Conservation (phyloP, 805 yeast species). For the Metschnikowia cerradonensis region DNA sequence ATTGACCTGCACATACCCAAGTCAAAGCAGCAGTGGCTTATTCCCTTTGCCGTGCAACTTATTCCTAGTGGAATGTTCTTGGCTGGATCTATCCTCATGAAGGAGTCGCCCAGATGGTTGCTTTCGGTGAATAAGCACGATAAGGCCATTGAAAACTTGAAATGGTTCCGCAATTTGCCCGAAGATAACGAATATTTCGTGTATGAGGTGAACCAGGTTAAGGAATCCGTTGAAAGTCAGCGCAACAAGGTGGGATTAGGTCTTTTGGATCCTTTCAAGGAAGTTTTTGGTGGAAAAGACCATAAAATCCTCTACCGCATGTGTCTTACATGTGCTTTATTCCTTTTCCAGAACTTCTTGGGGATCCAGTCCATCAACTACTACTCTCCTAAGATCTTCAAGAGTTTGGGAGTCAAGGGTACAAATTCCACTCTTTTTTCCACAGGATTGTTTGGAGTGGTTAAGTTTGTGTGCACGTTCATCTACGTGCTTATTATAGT, state of each 20-base stretch:
- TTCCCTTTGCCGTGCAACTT: slow-evolving; percentile 38
- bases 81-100: slow-evolving; percentile 29
- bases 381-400: slow-evolving; percentile 35
- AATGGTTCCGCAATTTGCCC: slow-evolving; percentile 33
- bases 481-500: slow-evolving; percentile 33
- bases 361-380: slow-evolving; percentile 40
- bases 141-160: slow-evolving; percentile 30
- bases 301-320: slow-evolving; percentile 25
- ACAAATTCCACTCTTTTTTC: slow-evolving; percentile 35
- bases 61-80: slow-evolving; percentile 35
- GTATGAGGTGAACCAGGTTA: slow-evolving; percentile 35
- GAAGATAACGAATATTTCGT: slow-evolving; percentile 32
- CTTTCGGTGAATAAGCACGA: slow-evolving; percentile 28
- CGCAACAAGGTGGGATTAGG: slow-evolving; percentile 28
- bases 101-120: slow-evolving; percentile 37
- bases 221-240: slow-evolving; percentile 30
- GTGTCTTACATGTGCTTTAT: slow-evolving; percentile 29
- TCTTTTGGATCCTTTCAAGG: slow-evolving; percentile 30
- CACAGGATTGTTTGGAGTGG: slow-evolving; percentile 40
- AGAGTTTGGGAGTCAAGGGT: slow-evolving; percentile 35
- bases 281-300: slow-evolving; percentile 27
- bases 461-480: slow-evolving; percentile 33
- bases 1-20: slow-evolving; percentile 25
- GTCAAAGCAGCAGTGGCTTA: slow-evolving; percentile 33
- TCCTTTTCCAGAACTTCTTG: slow-evolving; percentile 36